Conservation (phyloP, 176 grass and related monocot species). For the Phragmites australis region DNA sequence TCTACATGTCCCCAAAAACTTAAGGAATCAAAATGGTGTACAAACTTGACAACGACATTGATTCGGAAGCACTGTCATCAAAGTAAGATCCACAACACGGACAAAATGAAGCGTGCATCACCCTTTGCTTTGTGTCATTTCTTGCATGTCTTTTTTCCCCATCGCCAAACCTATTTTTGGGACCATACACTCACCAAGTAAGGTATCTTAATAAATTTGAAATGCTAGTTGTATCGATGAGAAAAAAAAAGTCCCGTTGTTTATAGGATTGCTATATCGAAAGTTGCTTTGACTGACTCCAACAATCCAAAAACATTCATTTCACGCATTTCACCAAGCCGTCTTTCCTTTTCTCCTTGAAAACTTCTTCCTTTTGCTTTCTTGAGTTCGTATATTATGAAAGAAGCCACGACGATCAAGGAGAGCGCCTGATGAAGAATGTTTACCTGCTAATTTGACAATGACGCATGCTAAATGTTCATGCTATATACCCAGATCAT, state of each 20-base stretch:
- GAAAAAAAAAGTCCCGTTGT: not conserved
- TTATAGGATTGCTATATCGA: not conserved
- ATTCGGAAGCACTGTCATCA: too few relatives aligned
- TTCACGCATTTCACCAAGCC: not conserved
- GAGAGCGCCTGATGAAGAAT: not conserved
- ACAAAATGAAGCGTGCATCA: too few relatives aligned
- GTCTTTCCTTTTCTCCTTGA: not conserved
- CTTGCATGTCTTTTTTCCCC: too few relatives aligned
- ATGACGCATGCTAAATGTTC: not conserved
- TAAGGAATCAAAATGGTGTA: too few relatives aligned
- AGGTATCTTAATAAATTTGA: too few relatives aligned
- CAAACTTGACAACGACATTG: too few relatives aligned
- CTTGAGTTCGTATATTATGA: not conserved
- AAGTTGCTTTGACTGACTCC: constrained; percentile 4
- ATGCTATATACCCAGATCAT: not conserved
- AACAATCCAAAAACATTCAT: not conserved
- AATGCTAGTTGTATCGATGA: too few relatives aligned
- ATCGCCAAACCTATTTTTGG: too few relatives aligned
- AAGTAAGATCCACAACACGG: too few relatives aligned
- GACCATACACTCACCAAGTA: too few relatives aligned
- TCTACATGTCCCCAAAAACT: too few relatives aligned
- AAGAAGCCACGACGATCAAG: not conserved
- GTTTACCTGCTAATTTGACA: not conserved
- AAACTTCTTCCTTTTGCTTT: not conserved
- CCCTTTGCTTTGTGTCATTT: too few relatives aligned